Evolutionary conservation across 495 filamentous ascomycete genomes (phyloP), one percentile per base, ranked within the genome.

Genomic region (Xylaria venustula): DNA sequence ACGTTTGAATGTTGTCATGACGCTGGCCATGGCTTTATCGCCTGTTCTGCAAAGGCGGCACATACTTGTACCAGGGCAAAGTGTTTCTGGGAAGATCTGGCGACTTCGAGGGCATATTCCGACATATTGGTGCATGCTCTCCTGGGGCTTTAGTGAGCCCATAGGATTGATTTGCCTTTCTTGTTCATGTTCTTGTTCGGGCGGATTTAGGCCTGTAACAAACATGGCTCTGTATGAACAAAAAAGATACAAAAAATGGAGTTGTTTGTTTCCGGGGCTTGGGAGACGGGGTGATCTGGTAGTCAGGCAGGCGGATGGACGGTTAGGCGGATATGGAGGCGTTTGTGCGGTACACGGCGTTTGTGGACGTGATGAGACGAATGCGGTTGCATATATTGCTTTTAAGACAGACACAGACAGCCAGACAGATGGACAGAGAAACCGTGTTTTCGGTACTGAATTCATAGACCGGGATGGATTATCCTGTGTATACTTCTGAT

Each of bases 151-250:
- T n/a, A n/a, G n/a, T n/a, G n/a, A n/a, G n/a, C n/a, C n/a, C 30
- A 34, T 4, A 34, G 36, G 51, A n/a, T 26, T 17, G n/a, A 19
- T 17, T 17, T 37, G 15, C 23, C 6, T 15, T 42, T 51, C 17
- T 8, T 50, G n/a, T 42, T 3, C 11, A 46, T 59, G 56, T 28
- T 59, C 17, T 40, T 42, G 25, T 59, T 32, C 46, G 42, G 14
- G 8, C 22, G n/a, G 12, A 50, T 1, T 20, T 42, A 23, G 22
- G 34, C 14, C 7, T 5, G 2, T 11, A 12, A 20, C 26, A 23
- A 20, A 51, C 56, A 42, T 44, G 22, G 46, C 23, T 59, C 36
- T 59, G 56, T 59, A 59, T 42, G 34, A 59, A n/a, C 32, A 22
- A 49, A 49, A 14, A 34, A 14, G 23, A 48, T 19, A 42, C 6